phyloP scores from a whole-genome alignment of 495 filamentous ascomycete genomes.

The Aspergillus nidulans region DNA sequence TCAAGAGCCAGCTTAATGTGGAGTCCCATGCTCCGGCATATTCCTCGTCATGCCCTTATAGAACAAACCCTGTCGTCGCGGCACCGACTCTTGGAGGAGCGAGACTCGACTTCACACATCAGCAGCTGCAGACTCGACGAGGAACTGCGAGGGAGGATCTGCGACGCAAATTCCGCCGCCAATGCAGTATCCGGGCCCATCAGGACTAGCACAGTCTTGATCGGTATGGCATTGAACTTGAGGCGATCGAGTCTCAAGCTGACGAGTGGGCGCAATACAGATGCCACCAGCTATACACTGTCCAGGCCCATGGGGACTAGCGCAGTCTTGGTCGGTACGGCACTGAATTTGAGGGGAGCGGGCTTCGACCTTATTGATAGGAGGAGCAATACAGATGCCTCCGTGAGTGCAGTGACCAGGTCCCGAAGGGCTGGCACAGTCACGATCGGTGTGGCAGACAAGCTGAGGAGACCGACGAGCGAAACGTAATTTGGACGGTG shows the following conservation, averaged over 20 bases:
- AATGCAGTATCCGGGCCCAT: neutral
- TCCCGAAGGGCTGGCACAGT: neutral
- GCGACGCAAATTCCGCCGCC: constrained; percentile 2
- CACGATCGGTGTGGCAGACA: neutral
- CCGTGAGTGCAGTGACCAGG: constrained; percentile 1
- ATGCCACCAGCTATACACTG: constrained; percentile 3
- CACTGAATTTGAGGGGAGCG: neutral
- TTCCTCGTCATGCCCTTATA: no score
- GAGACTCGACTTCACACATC: no score
- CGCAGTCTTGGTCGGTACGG: neutral
- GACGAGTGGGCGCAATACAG: constrained; percentile 5
- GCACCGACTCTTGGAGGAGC: neutral
- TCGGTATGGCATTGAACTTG: neutral
- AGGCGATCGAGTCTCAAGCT: neutral
- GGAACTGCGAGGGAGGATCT: no score
- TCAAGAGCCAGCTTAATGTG: no score
- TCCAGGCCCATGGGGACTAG: neutral
- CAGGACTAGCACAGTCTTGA: neutral
- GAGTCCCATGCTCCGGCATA: no score
- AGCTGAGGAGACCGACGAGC: neutral
- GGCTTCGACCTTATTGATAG: neutral
- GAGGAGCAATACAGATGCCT: constrained; percentile 5
- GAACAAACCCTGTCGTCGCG: no score
- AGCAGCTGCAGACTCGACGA: no score
- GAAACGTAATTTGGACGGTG: neutral